These are phyloP conservation scores for Pleurotus platypus DNA, from an alignment of 768 basidiomycete species.

Conservation along the genomic window DNA sequence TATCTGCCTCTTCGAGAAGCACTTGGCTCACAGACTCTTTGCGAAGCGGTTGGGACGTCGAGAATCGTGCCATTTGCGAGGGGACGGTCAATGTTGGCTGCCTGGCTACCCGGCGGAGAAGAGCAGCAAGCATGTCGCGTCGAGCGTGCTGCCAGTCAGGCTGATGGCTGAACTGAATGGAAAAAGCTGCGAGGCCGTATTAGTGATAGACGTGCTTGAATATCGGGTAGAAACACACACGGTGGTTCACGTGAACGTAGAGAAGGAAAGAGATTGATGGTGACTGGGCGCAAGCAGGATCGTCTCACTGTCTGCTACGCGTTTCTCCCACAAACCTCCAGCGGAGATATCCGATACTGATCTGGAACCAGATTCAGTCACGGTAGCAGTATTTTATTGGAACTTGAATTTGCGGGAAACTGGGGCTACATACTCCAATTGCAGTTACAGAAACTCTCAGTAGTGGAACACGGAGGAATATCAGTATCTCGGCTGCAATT, in stretches of 20 bases:
- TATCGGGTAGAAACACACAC: not conserved
- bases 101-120: not conserved
- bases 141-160: conserved; percentile 9
- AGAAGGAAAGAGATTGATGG: not conserved
- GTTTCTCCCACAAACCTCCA: not conserved
- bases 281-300: not conserved
- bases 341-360: conserved; percentile 4
- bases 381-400: not conserved
- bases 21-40: not conserved
- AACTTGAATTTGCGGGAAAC: not conserved
- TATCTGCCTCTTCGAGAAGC: conserved; percentile 5
- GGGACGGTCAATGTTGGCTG: not conserved
- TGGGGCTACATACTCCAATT: not conserved
- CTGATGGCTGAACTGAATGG: not conserved
- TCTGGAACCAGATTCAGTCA: not conserved
- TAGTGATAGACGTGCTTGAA: not conserved
- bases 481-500: not conserved
- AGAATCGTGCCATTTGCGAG: not conserved
- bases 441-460: not conserved
- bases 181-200: not conserved
- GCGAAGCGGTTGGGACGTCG: not conserved
- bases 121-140: not conserved
- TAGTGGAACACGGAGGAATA: not conserved
- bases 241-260: not conserved
- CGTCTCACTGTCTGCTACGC: not conserved